Base-by-base conservation (phyloP, 73 alveolate species). In the Paramecium octaurelia region DNA sequence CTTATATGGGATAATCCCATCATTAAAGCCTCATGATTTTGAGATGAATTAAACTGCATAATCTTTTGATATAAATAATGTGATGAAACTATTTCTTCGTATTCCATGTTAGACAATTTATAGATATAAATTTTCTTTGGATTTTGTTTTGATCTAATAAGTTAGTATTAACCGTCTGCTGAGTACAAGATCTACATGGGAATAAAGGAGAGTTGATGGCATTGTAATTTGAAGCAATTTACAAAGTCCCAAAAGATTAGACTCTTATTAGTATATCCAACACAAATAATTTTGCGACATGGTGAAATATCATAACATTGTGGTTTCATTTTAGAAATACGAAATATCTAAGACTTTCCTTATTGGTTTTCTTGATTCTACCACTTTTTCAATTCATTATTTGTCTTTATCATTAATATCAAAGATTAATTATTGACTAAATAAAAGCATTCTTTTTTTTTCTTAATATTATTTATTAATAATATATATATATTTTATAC, bases 391-490 rank as follows among this genome's bases (percentile, higher is more conserved):
- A 34, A 64, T 64, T 23, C 48, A 27, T 64, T 64, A 27, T 31
- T 24, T 64, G 42, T 34, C 84, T 14, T 64, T 31, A 64, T 64
- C 84, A 64, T 64, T 64, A 31, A 23, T 64, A 31, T 34, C 50
- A 23, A 64, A 64, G 84, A 64, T 64, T 31, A 64, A 64, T 64
- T 64, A 64, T 64, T 64, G 84, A 24, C 84, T 64, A 64, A 64
- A 64, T 64, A 64, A 64, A 64, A 64, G 84, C 84, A 64, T 64
- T 64, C 84, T 34, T 64, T 64, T 64, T 58, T 64, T 64, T 64
- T 31, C 42, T 64, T 31, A 31, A 64, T 31, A 64, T 64, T 64
- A 64, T 64, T 64, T 14, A 31, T 27, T 64, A 64, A 54, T 54
- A 54, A n/a, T 54, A 54, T 54, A 54, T 54, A 54, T 4, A 14